These are phyloP conservation scores for Citrullus colocynthis DNA, from an alignment of 306 rosid species.

Conservation along the genomic window DNA sequence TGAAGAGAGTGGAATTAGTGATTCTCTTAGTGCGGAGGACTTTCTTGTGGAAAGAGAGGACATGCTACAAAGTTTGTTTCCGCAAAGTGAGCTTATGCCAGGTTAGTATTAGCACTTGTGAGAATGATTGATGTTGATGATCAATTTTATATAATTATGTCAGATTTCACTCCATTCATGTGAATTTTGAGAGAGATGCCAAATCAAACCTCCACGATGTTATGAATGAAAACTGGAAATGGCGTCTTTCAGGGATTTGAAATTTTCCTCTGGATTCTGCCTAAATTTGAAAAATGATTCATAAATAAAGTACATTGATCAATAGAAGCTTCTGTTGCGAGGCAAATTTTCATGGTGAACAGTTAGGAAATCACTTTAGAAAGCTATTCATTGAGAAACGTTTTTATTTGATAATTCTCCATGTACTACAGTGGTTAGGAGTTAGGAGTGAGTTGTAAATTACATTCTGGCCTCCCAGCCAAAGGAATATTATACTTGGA, in stretches of 20 bases:
- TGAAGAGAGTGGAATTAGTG: constrained; percentile 57
- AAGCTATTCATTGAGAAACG: not conserved
- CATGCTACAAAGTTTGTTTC: constrained; percentile 55
- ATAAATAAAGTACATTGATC: not conserved
- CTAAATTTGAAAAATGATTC: not conserved
- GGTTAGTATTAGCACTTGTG: constrained; percentile 28
- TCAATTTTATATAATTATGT: not conserved
- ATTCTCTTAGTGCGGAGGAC: constrained; percentile 54
- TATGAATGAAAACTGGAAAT: not conserved
- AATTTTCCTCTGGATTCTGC: not conserved
- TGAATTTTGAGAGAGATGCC: not conserved
- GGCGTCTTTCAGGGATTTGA: not conserved
- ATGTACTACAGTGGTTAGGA: not conserved
- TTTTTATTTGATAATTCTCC: not conserved
- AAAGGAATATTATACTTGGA: not conserved
- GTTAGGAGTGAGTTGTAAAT: not conserved
- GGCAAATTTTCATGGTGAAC: not conserved
- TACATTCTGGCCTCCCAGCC: not conserved
- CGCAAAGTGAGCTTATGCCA: constrained; percentile 73
- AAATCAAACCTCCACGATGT: not conserved
- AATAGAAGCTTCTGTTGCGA: not conserved
- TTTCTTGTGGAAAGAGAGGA: constrained; percentile 75
- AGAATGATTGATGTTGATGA: not conserved
- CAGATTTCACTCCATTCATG: not conserved
- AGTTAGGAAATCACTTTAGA: not conserved